Conservation (phyloP, 441 rosid species). For the Pelargonium fulgidum region DNA sequence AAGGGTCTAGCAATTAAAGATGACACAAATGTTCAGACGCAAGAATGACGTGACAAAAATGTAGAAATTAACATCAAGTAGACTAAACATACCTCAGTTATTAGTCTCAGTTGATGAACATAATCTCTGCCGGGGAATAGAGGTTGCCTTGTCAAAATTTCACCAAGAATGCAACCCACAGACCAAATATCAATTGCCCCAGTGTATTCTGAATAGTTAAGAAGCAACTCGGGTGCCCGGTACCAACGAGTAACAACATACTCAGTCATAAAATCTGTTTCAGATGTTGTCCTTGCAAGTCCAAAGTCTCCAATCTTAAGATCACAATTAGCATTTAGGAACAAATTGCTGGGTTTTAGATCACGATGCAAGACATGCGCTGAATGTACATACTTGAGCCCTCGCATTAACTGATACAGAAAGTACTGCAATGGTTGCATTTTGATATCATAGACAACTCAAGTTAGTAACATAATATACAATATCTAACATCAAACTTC, state of each 20-base stretch:
- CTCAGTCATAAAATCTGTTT: constrained; percentile 96
- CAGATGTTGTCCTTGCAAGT: constrained; percentile 92
- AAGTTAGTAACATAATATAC: background rate
- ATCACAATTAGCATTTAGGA: constrained; percentile 82
- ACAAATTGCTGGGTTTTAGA: constrained; percentile 85
- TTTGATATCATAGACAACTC: background rate
- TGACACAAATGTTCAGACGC: no score
- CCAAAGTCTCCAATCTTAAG: constrained; percentile 94
- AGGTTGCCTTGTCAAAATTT: constrained; percentile 68
- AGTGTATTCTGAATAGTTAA: constrained; percentile 88
- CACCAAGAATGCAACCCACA: constrained; percentile 93
- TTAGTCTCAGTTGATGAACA: constrained; percentile 85
- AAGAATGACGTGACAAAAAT: no score
- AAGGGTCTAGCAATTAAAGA: no score
- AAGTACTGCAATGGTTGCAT: constrained; percentile 56
- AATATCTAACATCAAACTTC: background rate
- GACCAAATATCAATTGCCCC: constrained; percentile 98
- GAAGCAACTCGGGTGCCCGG: constrained; percentile 88
- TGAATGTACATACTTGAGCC: constrained; percentile 87
- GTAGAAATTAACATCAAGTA: no score
- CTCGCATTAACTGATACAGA: constrained; percentile 82
- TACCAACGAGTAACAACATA: constrained; percentile 98
- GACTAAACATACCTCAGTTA: constrained; percentile 61
- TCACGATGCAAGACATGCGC: constrained; percentile 91
- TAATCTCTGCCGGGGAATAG: constrained; percentile 91